phyloP scores from a whole-genome alignment of 1,284 basidiomycete genomes.

The Heterobasidion annosum region DNA sequence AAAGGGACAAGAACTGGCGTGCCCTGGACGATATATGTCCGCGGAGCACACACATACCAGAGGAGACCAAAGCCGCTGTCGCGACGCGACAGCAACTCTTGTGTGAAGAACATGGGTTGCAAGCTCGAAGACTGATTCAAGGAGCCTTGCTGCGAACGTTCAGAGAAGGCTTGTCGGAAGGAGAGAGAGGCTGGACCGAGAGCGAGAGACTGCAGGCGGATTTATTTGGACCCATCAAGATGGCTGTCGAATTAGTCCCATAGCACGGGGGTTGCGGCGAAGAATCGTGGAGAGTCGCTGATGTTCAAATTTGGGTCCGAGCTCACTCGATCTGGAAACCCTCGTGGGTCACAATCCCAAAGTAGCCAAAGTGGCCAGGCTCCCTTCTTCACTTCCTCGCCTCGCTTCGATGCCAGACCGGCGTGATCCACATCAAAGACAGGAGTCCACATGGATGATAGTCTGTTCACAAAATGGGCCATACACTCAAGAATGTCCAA shows the following conservation, averaged over 20 bases:
- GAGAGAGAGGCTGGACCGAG: not conserved
- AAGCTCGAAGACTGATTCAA: not conserved
- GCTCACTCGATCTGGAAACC: not conserved
- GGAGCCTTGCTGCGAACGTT: not conserved
- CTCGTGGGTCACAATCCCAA: not conserved
- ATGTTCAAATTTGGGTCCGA: not conserved
- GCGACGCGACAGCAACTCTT: slow-evolving; percentile 61
- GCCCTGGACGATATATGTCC: not conserved
- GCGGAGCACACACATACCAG: slow-evolving; percentile 36
- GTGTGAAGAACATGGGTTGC: slow-evolving; percentile 62
- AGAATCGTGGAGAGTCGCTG: not conserved
- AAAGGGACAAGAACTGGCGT: not conserved
- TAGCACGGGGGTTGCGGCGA: not conserved
- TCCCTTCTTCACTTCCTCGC: not conserved
- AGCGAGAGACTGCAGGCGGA: too few relatives aligned
- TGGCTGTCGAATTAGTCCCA: not conserved
- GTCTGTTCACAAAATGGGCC: not conserved
- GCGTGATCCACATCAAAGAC: too few relatives aligned
- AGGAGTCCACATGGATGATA: too few relatives aligned
- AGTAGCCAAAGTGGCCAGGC: not conserved
- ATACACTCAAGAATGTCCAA: not conserved
- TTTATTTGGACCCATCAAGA: too few relatives aligned
- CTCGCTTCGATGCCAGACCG: not conserved
- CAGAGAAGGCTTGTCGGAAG: not conserved
- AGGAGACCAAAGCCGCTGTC: slow-evolving; percentile 77